These are phyloP conservation scores for Rhizoclosmatium sp. DNA, from an alignment of 192 early-diverging fungal species.

Conservation along the genomic window DNA sequence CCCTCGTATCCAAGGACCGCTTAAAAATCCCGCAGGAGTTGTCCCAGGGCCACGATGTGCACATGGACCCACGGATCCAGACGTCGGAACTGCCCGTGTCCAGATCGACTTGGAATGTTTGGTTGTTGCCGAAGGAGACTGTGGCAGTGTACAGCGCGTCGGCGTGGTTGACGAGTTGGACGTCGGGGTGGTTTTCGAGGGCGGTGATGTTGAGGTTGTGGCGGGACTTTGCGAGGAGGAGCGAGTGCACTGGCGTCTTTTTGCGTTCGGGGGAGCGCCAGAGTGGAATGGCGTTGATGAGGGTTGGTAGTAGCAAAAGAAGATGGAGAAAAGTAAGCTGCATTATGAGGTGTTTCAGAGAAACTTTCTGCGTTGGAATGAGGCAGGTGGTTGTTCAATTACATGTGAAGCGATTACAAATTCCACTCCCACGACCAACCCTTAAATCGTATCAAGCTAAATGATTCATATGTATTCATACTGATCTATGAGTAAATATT, in stretches of 20 bases:
- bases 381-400: too few relatives aligned
- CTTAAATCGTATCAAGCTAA: too few relatives aligned
- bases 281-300: too few relatives aligned
- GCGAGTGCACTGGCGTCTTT: too few relatives aligned
- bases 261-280: too few relatives aligned
- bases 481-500: background rate
- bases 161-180: constrained; percentile 24
- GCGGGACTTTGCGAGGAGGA: background rate
- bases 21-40: constrained; percentile 37
- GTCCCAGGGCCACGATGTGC: constrained; percentile 35
- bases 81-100: constrained; percentile 49
- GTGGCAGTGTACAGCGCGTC: constrained; percentile 34
- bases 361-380: too few relatives aligned
- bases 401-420: too few relatives aligned
- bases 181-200: background rate
- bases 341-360: too few relatives aligned
- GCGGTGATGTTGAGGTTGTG: background rate
- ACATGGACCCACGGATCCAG: constrained; percentile 46
- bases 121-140: constrained; percentile 29
- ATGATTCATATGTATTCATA: too few relatives aligned
- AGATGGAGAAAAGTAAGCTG: too few relatives aligned
- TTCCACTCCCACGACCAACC: too few relatives aligned
- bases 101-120: constrained; percentile 41
- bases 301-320: too few relatives aligned
- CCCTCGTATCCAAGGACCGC: constrained; percentile 10